Percentiles rank a stretch among this genome's conserved stretches.
phyloP scores from a whole-genome alignment of 2,329 filamentous ascomycete genomes.

The Akanthomyces muscarius region DNA sequence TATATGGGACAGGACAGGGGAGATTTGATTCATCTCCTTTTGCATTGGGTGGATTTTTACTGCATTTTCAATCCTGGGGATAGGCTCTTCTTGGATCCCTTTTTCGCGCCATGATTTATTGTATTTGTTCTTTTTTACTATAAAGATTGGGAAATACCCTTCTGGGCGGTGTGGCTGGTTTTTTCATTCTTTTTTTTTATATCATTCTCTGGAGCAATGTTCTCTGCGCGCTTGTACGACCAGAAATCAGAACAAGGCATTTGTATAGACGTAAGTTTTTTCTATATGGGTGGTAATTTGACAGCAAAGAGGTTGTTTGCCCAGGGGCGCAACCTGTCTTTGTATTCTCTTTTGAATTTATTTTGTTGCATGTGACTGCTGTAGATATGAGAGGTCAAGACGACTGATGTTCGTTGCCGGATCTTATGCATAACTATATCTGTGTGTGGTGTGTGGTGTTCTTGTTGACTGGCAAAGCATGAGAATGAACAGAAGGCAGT shows the following conservation, averaged over 20 bases:
- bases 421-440: no score
- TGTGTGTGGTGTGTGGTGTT: neutral
- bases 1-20: neutral
- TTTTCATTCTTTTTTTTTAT: neutral
- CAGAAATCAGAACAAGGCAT: neutral
- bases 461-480: no score
- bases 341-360: neutral
- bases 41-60: conserved; percentile 13
- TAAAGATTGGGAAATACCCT: conserved; percentile 17
- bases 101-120: conserved; percentile 19
- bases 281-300: conserved; percentile 6
- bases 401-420: no score
- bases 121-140: conserved; percentile 8
- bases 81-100: neutral
- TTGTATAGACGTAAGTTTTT: conserved; percentile 10
- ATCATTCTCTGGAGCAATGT: conserved; percentile 17
- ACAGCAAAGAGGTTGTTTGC: neutral
- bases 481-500: neutral
- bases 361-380: neutral
- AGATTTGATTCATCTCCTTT: neutral
- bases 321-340: neutral
- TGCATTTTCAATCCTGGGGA: conserved; percentile 8
- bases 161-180: conserved; percentile 16
- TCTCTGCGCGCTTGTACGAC: conserved; percentile 16
- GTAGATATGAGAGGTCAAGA: no score